Base-by-base conservation (phyloP, 1,284 basidiomycete genomes). In the Pseudozyma tsukubaensis region DNA sequence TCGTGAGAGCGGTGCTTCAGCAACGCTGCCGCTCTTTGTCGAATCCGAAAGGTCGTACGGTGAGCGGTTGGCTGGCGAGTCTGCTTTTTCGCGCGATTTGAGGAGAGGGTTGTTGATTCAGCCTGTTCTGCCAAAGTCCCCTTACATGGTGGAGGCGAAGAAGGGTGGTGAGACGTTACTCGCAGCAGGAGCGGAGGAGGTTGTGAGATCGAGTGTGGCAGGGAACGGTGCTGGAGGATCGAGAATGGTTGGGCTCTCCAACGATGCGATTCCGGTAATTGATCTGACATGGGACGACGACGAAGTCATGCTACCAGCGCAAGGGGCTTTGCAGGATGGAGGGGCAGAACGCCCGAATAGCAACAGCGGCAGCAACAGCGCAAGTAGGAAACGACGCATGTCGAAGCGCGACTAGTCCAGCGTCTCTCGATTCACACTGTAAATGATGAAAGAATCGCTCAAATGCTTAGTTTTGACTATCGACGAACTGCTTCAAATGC, bases 1-100 rank as follows among this genome's bases (percentile, higher is more conserved):
- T 29, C 24, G 6, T 6, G 53, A 34, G 13, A 45, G 48, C 2
- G 54, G 45, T 3, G 43, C 35, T 6, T 35, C 61, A 2, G 7
- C 45, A 19, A 44, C 47, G 1, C 48, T 72, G 18, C 60, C 63
- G 9, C 18, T 55, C 1, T 66, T 59, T 42, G 54, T 77, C 8
- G 75, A 77, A 36, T 72, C 71, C 4, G 78, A 80, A 34, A 48
- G 69, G 19, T 39, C 47, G 10, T 80, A 78, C 37, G 78, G 78
- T 3, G 57, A 66, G 11, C 45, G 58, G 9, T 14, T 51, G 14
- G 78, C 64, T 4, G 76, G 76, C 18, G 76, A 80, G 11, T 61
- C 78, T 5, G 19, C 58, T 1, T 74, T 65, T 14, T 72, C 78
- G 13, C 53, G 78, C 9, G 73, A 78, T 54, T 18, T 72, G 14